Percentiles rank a stretch among this genome's conserved stretches.
These are phyloP conservation scores for Musa itinerans DNA, from an alignment of 176 grass and related monocot genomes.

Conservation along the genomic window DNA sequence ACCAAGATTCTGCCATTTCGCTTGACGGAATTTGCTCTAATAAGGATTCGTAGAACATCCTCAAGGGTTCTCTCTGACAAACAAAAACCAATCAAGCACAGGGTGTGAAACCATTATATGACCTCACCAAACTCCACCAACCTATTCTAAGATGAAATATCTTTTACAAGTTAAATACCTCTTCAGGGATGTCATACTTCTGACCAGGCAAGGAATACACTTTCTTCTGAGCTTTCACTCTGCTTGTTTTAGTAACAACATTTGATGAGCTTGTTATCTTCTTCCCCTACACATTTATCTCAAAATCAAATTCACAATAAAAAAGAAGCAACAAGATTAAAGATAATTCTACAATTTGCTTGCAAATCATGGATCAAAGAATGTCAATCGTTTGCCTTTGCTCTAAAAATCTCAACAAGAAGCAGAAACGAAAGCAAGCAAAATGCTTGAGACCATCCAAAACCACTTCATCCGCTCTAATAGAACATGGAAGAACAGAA, in stretches of 20 bases:
- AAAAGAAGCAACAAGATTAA: background rate
- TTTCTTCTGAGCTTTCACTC: conserved; percentile 59
- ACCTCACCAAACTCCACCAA: too few species aligned
- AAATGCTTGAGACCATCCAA: too few species aligned
- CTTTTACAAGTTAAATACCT: conserved; percentile 26
- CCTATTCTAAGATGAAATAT: too few species aligned
- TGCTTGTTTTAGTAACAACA: conserved; percentile 32
- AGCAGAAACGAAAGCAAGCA: too few species aligned
- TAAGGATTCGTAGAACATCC: conserved; percentile 91
- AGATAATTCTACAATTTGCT: too few species aligned
- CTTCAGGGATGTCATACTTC: conserved; percentile 85
- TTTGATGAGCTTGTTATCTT: conserved; percentile 27
- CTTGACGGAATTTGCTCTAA: conserved; percentile 87
- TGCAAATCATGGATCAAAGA: background rate
- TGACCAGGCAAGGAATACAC: conserved; percentile 76
- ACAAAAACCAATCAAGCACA: too few species aligned
- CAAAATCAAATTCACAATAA: background rate
- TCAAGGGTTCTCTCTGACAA: conserved; percentile 65
- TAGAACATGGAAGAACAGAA: too few species aligned
- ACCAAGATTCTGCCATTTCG: conserved; percentile 95
- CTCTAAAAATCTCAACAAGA: too few species aligned
- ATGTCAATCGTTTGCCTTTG: too few species aligned
- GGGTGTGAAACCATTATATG: too few species aligned
- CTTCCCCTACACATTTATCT: conserved; percentile 24
- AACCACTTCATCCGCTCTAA: too few species aligned